Evolutionary conservation across 441 rosid genomes (phyloP), one percentile per base, ranked within the genome.

Genomic region (Erodium moschatum): DNA sequence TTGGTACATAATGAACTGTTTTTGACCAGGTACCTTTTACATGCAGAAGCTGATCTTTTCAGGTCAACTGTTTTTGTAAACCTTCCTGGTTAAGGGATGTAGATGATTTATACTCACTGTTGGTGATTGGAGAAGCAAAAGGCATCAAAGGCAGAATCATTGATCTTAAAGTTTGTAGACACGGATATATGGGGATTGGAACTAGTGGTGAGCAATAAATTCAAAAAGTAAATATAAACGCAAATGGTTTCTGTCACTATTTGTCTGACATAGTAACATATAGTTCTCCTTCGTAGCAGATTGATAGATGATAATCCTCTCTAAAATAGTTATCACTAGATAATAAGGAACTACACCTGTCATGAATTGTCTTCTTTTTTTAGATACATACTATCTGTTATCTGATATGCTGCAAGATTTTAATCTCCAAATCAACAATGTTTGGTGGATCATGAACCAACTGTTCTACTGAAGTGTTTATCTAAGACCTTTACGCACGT

Each of bases 91-190:
- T 21, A 8, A 15, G 60, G 67, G 60, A 15, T 20, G n/a, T 6
- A 6, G 50, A 69, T 71, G 77, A 40, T 65, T 62, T 21, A 11
- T 42, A 24, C 70, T 62, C 12, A 42, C 48, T 2, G 44, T 27
- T 63, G 69, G 29, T 68, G 69, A 71, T 52, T 29, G 71, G 16
- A 40, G 29, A 67, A 33, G 64, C 50, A 50, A 58, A 31, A 21
- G 66, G 31, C 31, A 61, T 21, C 9, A 21, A 33, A 46, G 13
- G 5, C 9, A 18, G 66, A 64, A 46, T 33, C 48, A 42, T 10
- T 64, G 68, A 63, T 56, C 13, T 40, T 31, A 69, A 75, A 78
- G 81, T 79, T 29, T 29, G 31, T 29, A 29, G 31, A 3, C 31
- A 9, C 6, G 44, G 11, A 9, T 38, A 9, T 38, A 6, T 42